Base-by-base conservation (phyloP, 345 rosid genomes). In the Passiflora organensis region DNA sequence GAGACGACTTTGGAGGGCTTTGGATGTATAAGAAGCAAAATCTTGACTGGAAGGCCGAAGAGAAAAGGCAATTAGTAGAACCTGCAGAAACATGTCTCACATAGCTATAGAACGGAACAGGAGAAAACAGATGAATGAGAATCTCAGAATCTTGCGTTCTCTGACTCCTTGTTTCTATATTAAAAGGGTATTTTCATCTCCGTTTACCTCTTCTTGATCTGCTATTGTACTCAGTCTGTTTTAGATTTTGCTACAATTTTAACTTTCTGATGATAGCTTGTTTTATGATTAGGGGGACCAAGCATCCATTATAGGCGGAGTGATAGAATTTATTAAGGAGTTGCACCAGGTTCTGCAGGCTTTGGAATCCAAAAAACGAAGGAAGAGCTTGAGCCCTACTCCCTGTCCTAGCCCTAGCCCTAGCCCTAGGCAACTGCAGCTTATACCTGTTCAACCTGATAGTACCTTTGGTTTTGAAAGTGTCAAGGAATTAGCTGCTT, bases 261-360 rank as follows among this genome's bases (percentile, higher is more conserved):
- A n/a, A n/a, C n/a, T n/a, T n/a, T n/a, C n/a, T n/a, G n/a, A n/a
- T n/a, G n/a, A n/a, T n/a, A n/a, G n/a, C n/a, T n/a, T n/a, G n/a
- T n/a, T n/a, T n/a, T n/a, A n/a, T n/a, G 11, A 41, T 43, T 45
- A 91, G 98, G 89, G 96, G 59, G 97, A 91, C 53, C 97, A 91
- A 81, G 98, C 98, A 60, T 91, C 98, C 11, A 76, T 91, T 43
- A 85, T 91, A 24, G 98, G 88, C 15, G 98, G 98, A 15, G 98
- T 72, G 37, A 80, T 91, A 50, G 95, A 91, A 52, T 91, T 91
- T 61, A 84, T 91, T 69, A 83, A 88, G 72, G 98, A 91, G 67
- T 49, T 91, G 63, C 96, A 91, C 59, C 90, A 85, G 67, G 78
- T 91, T 52, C 60, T 81, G 0, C 90, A 85, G 62, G 83, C 87